Evolutionary conservation across 1,284 basidiomycete genomes (phyloP).

Genomic region (Farysia itapuensis): DNA sequence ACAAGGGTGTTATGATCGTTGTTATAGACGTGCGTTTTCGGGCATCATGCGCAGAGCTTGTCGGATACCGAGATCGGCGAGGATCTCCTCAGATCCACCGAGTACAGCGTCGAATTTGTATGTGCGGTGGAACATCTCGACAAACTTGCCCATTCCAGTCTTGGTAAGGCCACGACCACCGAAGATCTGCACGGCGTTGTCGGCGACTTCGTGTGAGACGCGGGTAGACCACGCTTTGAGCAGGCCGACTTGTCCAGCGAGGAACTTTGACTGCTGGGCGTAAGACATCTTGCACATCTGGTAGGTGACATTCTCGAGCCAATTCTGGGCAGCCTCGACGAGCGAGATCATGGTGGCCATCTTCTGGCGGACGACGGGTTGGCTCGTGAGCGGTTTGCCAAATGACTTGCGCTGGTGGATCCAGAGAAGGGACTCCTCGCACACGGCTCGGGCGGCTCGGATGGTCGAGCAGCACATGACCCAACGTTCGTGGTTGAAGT

Average conservation of each 20-base stretch:
- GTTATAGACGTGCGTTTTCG: slow-evolving; percentile 46
- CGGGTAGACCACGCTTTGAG: slow-evolving; percentile 66
- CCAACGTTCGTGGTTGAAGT: slow-evolving; percentile 64
- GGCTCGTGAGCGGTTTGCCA: slow-evolving; percentile 70
- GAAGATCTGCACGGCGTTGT: slow-evolving; percentile 76
- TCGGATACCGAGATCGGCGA: slow-evolving; percentile 65
- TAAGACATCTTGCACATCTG: slow-evolving; percentile 83
- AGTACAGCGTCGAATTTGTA: slow-evolving; percentile 73
- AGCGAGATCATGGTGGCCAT: slow-evolving; percentile 82
- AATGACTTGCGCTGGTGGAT: slow-evolving; percentile 59
- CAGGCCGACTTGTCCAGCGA: slow-evolving; percentile 72
- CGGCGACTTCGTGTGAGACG: slow-evolving; percentile 64
- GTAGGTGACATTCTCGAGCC: slow-evolving; percentile 85
- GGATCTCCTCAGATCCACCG: slow-evolving; percentile 61
- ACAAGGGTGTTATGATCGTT: too few relatives aligned
- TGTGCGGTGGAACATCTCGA: slow-evolving; percentile 64
- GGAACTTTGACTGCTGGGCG: slow-evolving; percentile 68
- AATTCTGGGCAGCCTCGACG: slow-evolving; percentile 78
- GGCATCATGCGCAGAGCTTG: slow-evolving; percentile 61
- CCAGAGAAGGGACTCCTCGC: slow-evolving; percentile 56
- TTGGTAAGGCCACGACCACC: slow-evolving; percentile 71
- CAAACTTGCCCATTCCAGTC: slow-evolving; percentile 67
- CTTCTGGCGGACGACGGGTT: slow-evolving; percentile 81
- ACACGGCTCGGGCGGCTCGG: slow-evolving; percentile 62
- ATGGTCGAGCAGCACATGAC: slow-evolving; percentile 74